Conservation (phyloP, 306 rosid genomes). For the Quercus engelmannii region DNA sequence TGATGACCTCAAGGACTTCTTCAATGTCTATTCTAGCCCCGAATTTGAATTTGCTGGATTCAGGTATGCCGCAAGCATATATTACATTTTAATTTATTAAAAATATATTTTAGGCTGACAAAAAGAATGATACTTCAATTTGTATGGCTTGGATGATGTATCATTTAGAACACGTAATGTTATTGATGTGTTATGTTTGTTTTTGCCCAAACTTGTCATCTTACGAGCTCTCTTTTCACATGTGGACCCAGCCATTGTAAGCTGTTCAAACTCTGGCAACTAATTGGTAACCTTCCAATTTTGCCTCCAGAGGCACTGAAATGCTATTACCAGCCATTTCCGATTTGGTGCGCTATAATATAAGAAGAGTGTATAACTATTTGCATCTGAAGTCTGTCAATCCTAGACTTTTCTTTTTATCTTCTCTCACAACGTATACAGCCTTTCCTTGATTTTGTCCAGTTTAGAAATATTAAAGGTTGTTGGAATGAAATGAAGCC, state of each 20-base stretch:
- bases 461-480: not conserved
- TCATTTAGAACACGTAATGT: not conserved
- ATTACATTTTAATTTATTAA: not conserved
- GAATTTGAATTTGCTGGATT: constrained; percentile 41
- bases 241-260: not conserved
- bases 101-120: not conserved
- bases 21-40: constrained; percentile 24
- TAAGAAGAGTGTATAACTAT: too few relatives aligned
- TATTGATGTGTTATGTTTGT: not conserved
- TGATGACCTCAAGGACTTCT: constrained; percentile 46
- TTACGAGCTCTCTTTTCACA: not conserved
- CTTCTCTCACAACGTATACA: not conserved
- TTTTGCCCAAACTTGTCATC: not conserved
- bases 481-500: not conserved
- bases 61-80: constrained; percentile 23
- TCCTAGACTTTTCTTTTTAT: not conserved
- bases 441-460: not conserved
- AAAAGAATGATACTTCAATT: not conserved
- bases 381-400: not conserved
- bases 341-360: not conserved
- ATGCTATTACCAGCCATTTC: not conserved
- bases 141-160: not conserved
- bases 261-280: not conserved
- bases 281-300: not conserved
- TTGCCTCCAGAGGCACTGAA: not conserved